phyloP scores from a whole-genome alignment of 441 rosid species.

The Biscutella auriculata region DNA sequence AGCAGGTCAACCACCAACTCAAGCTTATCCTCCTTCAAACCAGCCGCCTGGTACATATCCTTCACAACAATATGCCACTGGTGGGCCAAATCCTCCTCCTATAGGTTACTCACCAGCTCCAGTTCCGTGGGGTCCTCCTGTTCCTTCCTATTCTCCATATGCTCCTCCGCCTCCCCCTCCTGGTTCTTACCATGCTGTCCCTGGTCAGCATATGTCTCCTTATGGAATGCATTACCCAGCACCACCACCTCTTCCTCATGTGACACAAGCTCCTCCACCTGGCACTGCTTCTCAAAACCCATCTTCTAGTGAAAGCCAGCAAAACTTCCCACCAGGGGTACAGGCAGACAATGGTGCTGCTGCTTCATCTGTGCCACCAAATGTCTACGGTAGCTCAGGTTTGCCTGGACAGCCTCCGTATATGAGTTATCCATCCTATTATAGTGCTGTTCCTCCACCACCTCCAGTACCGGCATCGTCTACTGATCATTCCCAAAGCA shows the following conservation, averaged over 20 bases:
- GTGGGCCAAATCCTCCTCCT: constrained; percentile 56
- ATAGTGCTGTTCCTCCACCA: constrained; percentile 62
- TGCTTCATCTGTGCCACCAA: constrained; percentile 38
- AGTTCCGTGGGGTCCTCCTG: constrained; percentile 83
- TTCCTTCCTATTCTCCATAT: constrained; percentile 65
- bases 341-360: constrained; percentile 53
- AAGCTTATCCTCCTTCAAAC: constrained; percentile 40
- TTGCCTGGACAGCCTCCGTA: constrained; percentile 52
- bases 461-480: constrained; percentile 41
- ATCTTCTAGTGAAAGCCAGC: constrained; percentile 55
- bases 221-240: constrained; percentile 75
- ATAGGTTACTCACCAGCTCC: constrained; percentile 45
- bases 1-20: constrained; percentile 36
- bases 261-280: constrained; percentile 54
- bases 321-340: constrained; percentile 80
- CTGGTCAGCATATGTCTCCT: constrained; percentile 75
- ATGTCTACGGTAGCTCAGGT: constrained; percentile 36
- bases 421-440: constrained; percentile 62
- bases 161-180: constrained; percentile 81
- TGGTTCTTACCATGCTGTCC: constrained; percentile 62
- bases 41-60: constrained; percentile 66
- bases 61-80: constrained; percentile 59
- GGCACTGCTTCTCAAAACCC: constrained; percentile 44
- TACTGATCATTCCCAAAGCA: constrained; percentile 41
- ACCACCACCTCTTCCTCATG: constrained; percentile 22